Percentiles rank a stretch among this genome's conserved stretches.
These are phyloP conservation scores for Crithidia acanthocephali DNA, from an alignment of 208 protist species.

Conservation along the genomic window DNA sequence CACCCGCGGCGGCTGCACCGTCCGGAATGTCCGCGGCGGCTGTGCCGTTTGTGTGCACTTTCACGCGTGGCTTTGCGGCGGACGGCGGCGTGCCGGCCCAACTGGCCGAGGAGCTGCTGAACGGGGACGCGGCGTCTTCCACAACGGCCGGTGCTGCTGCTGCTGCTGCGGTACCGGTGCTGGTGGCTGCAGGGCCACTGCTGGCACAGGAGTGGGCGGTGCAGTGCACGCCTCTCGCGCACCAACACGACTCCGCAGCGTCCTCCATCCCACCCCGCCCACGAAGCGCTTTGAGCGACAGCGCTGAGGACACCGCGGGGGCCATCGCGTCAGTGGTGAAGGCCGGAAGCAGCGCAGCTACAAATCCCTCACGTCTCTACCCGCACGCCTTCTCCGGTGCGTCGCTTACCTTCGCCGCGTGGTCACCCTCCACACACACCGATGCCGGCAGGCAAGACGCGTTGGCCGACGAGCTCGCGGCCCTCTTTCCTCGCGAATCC, in stretches of 20 bases:
- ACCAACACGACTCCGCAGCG: background rate
- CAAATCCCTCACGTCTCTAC: too few relatives aligned
- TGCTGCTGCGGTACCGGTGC: conserved; percentile 44
- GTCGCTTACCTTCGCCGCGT: conserved; percentile 49
- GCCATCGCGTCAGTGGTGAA: too few relatives aligned
- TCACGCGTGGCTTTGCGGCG: conserved; percentile 59
- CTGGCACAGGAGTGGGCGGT: conserved; percentile 71
- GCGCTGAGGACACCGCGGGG: background rate
- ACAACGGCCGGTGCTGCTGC: background rate
- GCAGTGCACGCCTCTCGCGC: conserved; percentile 27
- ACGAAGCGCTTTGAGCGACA: conserved; percentile 7
- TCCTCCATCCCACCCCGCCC: conserved; percentile 20
- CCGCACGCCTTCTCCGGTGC: conserved; percentile 46
- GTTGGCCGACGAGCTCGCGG: conserved; percentile 24
- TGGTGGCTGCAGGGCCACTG: conserved; percentile 69
- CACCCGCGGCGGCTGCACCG: background rate
- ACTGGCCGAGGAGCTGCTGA: conserved; percentile 29
- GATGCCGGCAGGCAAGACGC: conserved; percentile 13
- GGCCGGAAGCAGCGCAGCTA: too few relatives aligned
- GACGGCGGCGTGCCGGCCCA: conserved; percentile 45
- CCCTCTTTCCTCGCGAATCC: conserved; percentile 68
- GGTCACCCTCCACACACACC: conserved; percentile 11
- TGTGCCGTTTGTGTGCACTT: conserved; percentile 39
- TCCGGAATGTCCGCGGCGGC: conserved; percentile 8
- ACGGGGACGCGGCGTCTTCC: background rate